phyloP scores from a whole-genome alignment of 352 stramenopile genomes.

The Chrysophaeum taylorii region DNA sequence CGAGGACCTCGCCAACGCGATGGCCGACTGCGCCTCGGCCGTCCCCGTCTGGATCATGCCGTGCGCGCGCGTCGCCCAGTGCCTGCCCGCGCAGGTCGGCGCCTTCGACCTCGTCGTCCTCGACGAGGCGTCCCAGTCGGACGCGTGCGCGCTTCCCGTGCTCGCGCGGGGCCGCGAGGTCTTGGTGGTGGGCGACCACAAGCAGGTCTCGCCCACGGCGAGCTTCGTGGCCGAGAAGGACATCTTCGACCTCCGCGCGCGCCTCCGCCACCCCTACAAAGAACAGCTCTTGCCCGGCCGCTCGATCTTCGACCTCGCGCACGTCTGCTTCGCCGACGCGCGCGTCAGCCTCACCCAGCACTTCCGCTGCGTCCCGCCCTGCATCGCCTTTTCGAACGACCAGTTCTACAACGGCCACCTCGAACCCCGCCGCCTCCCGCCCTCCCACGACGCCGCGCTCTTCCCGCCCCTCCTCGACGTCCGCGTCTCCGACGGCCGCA shows the following conservation, averaged over 20 bases:
- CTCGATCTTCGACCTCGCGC: slow-evolving; percentile 42
- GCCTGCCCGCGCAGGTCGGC: slow-evolving; percentile 34
- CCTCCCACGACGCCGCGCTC: slow-evolving; percentile 25
- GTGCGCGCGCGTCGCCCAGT: slow-evolving; percentile 37
- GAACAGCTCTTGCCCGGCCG: slow-evolving; percentile 34
- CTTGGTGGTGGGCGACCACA: slow-evolving; percentile 42
- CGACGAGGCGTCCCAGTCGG: slow-evolving; percentile 41
- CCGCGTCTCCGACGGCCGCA: slow-evolving; percentile 23
- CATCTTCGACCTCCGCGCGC: slow-evolving; percentile 28
- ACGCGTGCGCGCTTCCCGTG: slow-evolving; percentile 33
- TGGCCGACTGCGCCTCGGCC: slow-evolving; percentile 28
- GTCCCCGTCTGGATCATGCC: slow-evolving; percentile 46
- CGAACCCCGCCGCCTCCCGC: slow-evolving; percentile 34
- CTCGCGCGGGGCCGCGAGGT: slow-evolving; percentile 40
- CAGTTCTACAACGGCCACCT: slow-evolving; percentile 37
- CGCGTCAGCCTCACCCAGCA: slow-evolving; percentile 37
- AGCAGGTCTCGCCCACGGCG: slow-evolving; percentile 40
- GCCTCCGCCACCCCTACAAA: slow-evolving; percentile 28
- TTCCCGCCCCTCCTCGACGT: slow-evolving; percentile 37
- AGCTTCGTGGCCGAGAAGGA: slow-evolving; percentile 35
- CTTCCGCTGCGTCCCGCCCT: slow-evolving; percentile 39
- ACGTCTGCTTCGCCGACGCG: slow-evolving; percentile 34
- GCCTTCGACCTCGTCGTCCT: slow-evolving; percentile 43
- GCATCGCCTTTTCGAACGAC: slow-evolving; percentile 38
- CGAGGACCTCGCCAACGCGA: neutral